Evolutionary conservation across 805 yeast genomes (phyloP).

Genomic region (Candida coleopterorum): DNA sequence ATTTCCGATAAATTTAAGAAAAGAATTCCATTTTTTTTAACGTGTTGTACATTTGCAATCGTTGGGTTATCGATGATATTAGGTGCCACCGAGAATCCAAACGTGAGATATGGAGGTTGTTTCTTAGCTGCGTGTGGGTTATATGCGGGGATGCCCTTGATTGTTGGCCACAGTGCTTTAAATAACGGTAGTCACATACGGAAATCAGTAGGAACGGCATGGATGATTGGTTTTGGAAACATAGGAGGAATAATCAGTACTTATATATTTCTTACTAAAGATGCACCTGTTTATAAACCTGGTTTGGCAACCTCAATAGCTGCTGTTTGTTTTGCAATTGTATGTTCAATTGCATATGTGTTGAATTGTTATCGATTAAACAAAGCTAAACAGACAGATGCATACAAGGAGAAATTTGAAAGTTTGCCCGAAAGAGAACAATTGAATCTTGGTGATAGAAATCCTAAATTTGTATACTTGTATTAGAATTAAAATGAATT

Average conservation of each 20-base stretch:
- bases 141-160: conserved; percentile 63
- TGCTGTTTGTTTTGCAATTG: conserved; percentile 39
- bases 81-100: conserved; percentile 36
- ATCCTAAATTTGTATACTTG: conserved; percentile 31
- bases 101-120: conserved; percentile 55
- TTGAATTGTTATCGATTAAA: conserved; percentile 20
- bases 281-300: conserved; percentile 54
- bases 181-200: conserved; percentile 62
- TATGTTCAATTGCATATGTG: conserved; percentile 30
- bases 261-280: conserved; percentile 48
- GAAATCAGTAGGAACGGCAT: conserved; percentile 54
- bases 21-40: conserved; percentile 43
- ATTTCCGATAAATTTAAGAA: conserved; percentile 51
- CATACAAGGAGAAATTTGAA: conserved; percentile 24
- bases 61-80: conserved; percentile 55
- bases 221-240: conserved; percentile 68
- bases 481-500: no score
- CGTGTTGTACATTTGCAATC: conserved; percentile 29
- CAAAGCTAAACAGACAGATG: conserved; percentile 19
- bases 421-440: conserved; percentile 24
- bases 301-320: conserved; percentile 53
- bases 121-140: conserved; percentile 56
- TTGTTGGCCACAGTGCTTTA: conserved; percentile 62
- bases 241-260: conserved; percentile 69
- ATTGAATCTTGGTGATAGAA: conserved; percentile 32